These are phyloP conservation scores for Actinomucor elegans DNA, from an alignment of 371 early-diverging fungal species.

Conservation along the genomic window DNA sequence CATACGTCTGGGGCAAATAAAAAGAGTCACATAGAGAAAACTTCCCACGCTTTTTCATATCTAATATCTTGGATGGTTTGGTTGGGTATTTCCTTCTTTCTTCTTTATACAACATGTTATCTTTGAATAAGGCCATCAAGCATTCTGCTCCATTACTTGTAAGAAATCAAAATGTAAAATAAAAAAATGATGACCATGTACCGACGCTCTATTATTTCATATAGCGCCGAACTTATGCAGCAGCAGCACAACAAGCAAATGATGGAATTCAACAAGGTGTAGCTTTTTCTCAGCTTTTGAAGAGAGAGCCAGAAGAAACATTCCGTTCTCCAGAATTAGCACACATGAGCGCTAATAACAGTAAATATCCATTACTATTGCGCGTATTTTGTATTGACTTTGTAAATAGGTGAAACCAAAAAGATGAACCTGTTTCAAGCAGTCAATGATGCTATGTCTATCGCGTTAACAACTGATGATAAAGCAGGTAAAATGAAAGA, in stretches of 20 bases:
- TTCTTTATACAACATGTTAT: constrained; percentile 9
- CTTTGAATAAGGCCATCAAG: constrained; percentile 6
- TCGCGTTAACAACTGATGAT: constrained; percentile 87
- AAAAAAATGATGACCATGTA: background rate
- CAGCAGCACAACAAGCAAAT: constrained; percentile 53
- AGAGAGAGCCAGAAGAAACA: constrained; percentile 68
- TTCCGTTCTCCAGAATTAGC: constrained; percentile 78
- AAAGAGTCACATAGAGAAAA: background rate
- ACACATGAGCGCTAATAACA: constrained; percentile 54
- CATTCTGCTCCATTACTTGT: constrained; percentile 7
- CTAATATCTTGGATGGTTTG: background rate
- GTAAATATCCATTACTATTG: constrained; percentile 41
- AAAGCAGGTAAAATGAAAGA: constrained; percentile 60
- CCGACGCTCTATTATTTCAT: background rate
- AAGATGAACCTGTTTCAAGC: constrained; percentile 95
- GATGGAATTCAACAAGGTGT: constrained; percentile 85
- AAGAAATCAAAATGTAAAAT: background rate
- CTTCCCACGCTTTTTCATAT: constrained; percentile 11
- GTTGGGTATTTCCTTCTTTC: too few relatives aligned
- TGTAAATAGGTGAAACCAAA: constrained; percentile 65
- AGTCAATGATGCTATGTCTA: constrained; percentile 92
- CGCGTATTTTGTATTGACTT: too few relatives aligned
- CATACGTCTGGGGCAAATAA: background rate
- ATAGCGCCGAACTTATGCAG: constrained; percentile 34
- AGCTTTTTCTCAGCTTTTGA: constrained; percentile 71